Evolutionary conservation across 495 filamentous ascomycete genomes (phyloP).

Genomic region (Trichoderma gamsii): DNA sequence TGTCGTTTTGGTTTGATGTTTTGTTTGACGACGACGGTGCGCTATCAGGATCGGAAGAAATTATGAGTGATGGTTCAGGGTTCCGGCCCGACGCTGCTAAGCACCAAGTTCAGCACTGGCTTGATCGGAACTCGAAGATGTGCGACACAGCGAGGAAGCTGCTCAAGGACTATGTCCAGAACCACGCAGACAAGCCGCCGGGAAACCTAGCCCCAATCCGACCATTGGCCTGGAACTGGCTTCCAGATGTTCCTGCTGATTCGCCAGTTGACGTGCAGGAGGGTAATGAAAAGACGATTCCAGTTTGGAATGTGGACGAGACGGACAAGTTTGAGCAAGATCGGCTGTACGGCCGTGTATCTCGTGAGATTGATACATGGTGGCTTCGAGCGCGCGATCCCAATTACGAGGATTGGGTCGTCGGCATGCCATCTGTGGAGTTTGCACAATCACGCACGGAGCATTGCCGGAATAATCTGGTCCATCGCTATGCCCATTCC

Average conservation of each 20-base stretch:
- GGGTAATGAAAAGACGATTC: conserved; percentile 29
- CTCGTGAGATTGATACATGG: conserved; percentile 51
- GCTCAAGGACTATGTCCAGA: conserved; percentile 35
- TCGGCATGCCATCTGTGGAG: conserved; percentile 46
- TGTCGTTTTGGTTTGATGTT: conserved; percentile 78
- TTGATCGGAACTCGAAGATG: conserved; percentile 47
- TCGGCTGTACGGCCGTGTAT: conserved; percentile 46
- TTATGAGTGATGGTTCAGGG: conserved; percentile 35
- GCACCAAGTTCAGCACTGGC: conserved; percentile 40
- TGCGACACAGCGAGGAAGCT: conserved; percentile 37
- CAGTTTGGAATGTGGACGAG: conserved; percentile 40
- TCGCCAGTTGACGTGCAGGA: conserved; percentile 28
- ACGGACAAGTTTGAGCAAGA: conserved; percentile 47
- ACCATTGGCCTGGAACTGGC: conserved; percentile 39
- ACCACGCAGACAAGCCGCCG: conserved; percentile 25
- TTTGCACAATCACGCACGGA: conserved; percentile 44
- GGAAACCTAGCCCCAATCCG: conserved; percentile 32
- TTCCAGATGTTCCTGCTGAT: conserved; percentile 27
- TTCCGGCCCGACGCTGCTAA: conserved; percentile 40
- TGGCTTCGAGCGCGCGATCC: conserved; percentile 49
- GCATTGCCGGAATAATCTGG: conserved; percentile 41
- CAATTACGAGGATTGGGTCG: conserved; percentile 48
- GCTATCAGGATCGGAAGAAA: conserved; percentile 33
- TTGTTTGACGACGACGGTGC: conserved; percentile 60
- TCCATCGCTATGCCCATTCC: conserved; percentile 41